Evolutionary conservation across 176 grass and related monocot genomes (phyloP).

Genomic region (Phragmites australis): DNA sequence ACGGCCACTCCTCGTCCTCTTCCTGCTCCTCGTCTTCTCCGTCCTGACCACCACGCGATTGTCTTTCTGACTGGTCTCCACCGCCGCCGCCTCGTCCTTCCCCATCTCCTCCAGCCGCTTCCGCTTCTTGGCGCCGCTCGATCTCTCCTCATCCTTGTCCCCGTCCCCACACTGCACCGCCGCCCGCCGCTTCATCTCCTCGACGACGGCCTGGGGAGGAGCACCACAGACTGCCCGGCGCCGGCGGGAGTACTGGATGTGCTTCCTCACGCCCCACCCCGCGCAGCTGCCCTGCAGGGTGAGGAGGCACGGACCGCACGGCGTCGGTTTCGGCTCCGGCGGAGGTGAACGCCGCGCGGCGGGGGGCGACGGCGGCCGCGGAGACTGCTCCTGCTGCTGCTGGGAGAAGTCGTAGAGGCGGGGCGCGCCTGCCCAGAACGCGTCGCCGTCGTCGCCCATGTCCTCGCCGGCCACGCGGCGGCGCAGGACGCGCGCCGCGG

Average conservation of each 20-base stretch:
- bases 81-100: not conserved
- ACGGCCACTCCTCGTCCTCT: not conserved
- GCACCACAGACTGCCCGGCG: not conserved
- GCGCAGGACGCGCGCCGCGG: slow-evolving; percentile 48
- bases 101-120: not conserved
- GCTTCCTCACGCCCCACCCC: slow-evolving; percentile 58
- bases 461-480: slow-evolving; percentile 28
- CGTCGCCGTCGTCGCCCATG: slow-evolving; percentile 33
- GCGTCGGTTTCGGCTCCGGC: not conserved
- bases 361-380: not conserved
- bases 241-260: slow-evolving; percentile 43
- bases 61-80: not conserved
- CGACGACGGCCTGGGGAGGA: not conserved
- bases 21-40: not conserved
- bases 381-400: not conserved
- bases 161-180: not conserved
- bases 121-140: not conserved
- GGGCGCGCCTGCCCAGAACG: slow-evolving; percentile 54
- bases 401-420: slow-evolving; percentile 43
- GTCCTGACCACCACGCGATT: not conserved
- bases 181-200: not conserved
- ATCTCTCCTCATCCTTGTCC: not conserved
- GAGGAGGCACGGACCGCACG: slow-evolving; percentile 22
- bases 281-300: slow-evolving; percentile 41
- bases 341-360: not conserved